phyloP scores from a whole-genome alignment of 345 rosid genomes.

The Populus ilicifolia region DNA sequence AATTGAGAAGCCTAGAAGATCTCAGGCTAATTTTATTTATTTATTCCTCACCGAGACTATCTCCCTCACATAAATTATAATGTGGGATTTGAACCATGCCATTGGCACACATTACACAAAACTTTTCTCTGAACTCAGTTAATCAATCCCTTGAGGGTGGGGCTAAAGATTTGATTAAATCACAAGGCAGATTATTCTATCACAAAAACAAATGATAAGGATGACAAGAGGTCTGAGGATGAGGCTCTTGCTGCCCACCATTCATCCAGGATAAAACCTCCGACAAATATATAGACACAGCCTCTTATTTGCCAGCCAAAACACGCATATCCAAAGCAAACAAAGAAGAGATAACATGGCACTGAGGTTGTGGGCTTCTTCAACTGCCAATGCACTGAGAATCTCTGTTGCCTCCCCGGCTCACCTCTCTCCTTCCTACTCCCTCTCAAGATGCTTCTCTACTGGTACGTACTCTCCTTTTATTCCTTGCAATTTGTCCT shows the following conservation, averaged over 20 bases:
- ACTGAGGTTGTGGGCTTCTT: slow-evolving; percentile 92
- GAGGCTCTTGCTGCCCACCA: slow-evolving; percentile 71
- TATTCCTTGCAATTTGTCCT: neutral
- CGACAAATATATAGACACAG: neutral
- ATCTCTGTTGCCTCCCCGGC: slow-evolving; percentile 55
- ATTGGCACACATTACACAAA: too few relatives aligned
- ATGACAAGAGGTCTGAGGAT: slow-evolving; percentile 32
- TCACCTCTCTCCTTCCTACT: slow-evolving; percentile 43
- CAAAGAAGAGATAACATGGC: slow-evolving; percentile 46
- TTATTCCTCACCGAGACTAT: too few relatives aligned
- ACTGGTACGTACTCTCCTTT: slow-evolving; percentile 48
- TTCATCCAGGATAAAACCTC: slow-evolving; percentile 56
- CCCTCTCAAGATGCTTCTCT: slow-evolving; percentile 82
- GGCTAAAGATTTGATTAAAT: too few relatives aligned
- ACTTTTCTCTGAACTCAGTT: too few relatives aligned
- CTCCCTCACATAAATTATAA: too few relatives aligned
- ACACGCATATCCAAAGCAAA: neutral
- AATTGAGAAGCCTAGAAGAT: too few relatives aligned
- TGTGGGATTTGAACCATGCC: too few relatives aligned
- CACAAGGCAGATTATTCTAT: neutral
- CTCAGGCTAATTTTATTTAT: too few relatives aligned
- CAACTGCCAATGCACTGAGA: slow-evolving; percentile 78
- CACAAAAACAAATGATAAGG: neutral
- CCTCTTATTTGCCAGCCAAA: slow-evolving; percentile 14
- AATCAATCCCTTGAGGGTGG: too few relatives aligned